These are phyloP conservation scores for Fusarium temperatum DNA, from an alignment of 2,329 filamentous ascomycete species.

Conservation along the genomic window DNA sequence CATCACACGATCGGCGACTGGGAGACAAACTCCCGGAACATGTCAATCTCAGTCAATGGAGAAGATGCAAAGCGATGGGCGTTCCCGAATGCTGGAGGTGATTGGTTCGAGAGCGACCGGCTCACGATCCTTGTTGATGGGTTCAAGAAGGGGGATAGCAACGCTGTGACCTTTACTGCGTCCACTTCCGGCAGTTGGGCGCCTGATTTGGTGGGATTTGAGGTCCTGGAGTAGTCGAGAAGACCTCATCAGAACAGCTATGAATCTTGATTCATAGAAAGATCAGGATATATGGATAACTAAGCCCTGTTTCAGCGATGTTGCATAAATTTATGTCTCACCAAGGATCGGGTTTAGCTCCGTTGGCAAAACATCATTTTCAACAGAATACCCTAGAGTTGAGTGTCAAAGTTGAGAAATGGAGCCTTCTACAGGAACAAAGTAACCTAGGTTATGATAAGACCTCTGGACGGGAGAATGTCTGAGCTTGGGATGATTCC, in stretches of 20 bases:
- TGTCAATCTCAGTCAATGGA: constrained; percentile 59
- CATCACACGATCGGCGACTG: constrained; percentile 53
- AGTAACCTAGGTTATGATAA: too few species aligned
- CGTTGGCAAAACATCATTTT: neutral
- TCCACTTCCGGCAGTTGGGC: constrained; percentile 44
- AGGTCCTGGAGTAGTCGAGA: constrained; percentile 20
- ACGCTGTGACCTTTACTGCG: constrained; percentile 49
- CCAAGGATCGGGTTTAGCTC: too few species aligned
- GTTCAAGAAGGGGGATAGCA: constrained; percentile 52
- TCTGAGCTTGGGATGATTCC: too few species aligned
- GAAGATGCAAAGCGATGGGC: constrained; percentile 54
- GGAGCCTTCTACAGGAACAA: too few species aligned
- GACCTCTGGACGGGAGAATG: too few species aligned
- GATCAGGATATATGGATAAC: neutral
- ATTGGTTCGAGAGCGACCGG: constrained; percentile 61
- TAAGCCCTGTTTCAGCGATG: neutral
- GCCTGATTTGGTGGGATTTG: constrained; percentile 56
- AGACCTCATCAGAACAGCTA: neutral
- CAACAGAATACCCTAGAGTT: neutral
- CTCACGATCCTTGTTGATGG: constrained; percentile 56
- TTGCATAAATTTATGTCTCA: too few species aligned
- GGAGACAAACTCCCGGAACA: constrained; percentile 59
- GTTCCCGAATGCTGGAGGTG: constrained; percentile 58
- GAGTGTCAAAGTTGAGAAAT: neutral
- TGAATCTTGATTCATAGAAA: rapidly evolving